Evolutionary conservation across 202 grass and related monocot genomes (phyloP), one percentile per base, ranked within the genome.

Genomic region (Bolboschoenoplectus hybrid): DNA sequence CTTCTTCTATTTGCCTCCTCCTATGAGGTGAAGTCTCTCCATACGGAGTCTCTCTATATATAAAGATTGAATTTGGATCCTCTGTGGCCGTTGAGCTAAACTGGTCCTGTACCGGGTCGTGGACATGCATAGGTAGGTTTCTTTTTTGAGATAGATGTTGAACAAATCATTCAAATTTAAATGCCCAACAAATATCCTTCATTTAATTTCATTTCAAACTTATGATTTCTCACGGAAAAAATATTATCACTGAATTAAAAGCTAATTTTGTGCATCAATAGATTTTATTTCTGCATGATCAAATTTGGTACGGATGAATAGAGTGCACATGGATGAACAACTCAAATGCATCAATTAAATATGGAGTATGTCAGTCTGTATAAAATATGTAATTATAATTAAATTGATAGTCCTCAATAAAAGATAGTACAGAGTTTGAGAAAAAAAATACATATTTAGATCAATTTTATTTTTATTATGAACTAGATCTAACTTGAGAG

Each of bases 1-100:
- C 64, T 75, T 60, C 64, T 75, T 60, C 41, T 57, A 57, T 16
- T 80, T 85, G 39, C 91, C 92, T 86, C 92, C 89, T 69, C 92
- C 89, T 69, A 11, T 52, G 34, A 83, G 81, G 81, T 68, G 81
- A 83, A 83, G 26, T 69, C 61, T 40, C 60, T 2, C 32, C 32
- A 38, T 57, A 52, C 16, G 46, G 45, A 84, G 64, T 70, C 6
- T 83, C 16, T 83, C 46, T 84, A 70, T 84, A 84, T 84, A 84
- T 84, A 84, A 84, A 70, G 26, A 51, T 41, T 84, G 32, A 68
- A 68, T 43, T 57, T 20, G 14, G 63, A 84, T 84, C 17, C 7
- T 13, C 2, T 70, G 16, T 69, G 81, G 45, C 64, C 1, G 36
- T 84, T 71, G 26, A 0, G n/a, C 1, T 68, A 6, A 38, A 56